Evolutionary conservation across 176 grass and related monocot species (phyloP).

Genomic region (Phyllostachys edulis): DNA sequence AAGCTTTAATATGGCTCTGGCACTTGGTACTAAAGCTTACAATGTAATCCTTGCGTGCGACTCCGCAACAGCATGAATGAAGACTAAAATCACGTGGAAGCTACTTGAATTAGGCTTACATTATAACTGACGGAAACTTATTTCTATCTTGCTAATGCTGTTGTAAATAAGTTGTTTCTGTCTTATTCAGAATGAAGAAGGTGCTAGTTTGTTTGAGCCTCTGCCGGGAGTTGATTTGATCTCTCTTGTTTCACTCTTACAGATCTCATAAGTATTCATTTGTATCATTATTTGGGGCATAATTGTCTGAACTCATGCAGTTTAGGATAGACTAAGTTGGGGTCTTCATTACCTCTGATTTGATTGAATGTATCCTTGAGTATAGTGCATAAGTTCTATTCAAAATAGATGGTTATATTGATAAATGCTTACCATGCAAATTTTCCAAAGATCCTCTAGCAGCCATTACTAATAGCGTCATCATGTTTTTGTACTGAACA

Average conservation of each 20-base stretch:
- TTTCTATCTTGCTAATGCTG: constrained; percentile 4
- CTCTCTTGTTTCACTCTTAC: neutral
- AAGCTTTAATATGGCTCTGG: neutral
- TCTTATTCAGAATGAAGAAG: neutral
- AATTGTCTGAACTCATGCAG: neutral
- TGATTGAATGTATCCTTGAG: neutral
- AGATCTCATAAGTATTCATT: neutral
- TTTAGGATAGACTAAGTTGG: neutral
- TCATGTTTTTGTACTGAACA: neutral
- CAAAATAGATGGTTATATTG: constrained; percentile 26
- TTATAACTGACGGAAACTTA: neutral
- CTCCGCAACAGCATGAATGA: constrained; percentile 1
- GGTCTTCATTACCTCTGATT: constrained; percentile 3
- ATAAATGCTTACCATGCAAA: neutral
- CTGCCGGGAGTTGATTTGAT: constrained; percentile 19
- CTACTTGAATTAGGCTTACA: neutral
- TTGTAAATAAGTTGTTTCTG: neutral
- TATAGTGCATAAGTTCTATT: neutral
- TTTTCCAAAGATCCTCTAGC: constrained; percentile 12
- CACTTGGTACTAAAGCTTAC: constrained; percentile 2
- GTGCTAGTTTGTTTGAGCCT: neutral
- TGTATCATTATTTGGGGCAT: constrained; percentile 15
- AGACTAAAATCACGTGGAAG: neutral
- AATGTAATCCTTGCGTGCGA: neutral
- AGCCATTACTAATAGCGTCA: neutral